Evolutionary conservation across 129 eudicot genomes (phyloP), one percentile per base, ranked within the genome.

Genomic region (Lonicera japonica): DNA sequence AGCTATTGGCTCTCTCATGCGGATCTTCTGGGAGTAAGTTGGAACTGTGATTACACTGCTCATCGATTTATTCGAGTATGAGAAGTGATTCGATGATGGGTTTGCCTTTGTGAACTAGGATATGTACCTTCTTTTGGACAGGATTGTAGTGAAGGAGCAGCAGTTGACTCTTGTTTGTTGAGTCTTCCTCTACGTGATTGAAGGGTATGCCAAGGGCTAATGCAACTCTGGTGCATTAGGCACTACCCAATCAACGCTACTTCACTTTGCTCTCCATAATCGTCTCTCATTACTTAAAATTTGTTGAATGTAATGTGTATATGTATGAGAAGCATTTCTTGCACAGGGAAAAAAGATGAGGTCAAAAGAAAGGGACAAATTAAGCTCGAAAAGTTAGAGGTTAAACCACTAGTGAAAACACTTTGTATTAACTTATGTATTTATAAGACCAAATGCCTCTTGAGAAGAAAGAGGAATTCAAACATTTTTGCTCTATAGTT

Each of bases 61-160:
- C 69, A 53, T 78, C 83, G 15, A 78, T 68, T 25, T 78, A 78
- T 51, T 78, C 83, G n/a, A 78, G 11, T 25, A 79, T 79, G 46
- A 69, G 64, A 23, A 57, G 61, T 8, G 84, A 79, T 12, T 79
- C 84, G 2, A 67, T 54, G 53, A 74, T 47, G 16, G 84, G 75
- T 0, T 73, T 65, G 18, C 79, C 73, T 10, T 74, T 66, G 23
- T 69, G 76, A 1, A 79, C 17, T 17, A 79, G 29, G 20, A 79
- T 69, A 5, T 79, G 84, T 1, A 79, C 70, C 23, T 69, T 24
- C 54, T 65, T 69, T 15, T 71, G 71, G 39, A 71, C 54, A 38
- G 78, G 82, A 23, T 71, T 77, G 53, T 59, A 54, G 41, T 69
- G 70, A 19, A 73, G 63, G 25, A 75, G 67, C 12, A 45, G 43